Evolutionary conservation across 768 basidiomycete species (phyloP).

Genomic region (Chalciporus chontae): DNA sequence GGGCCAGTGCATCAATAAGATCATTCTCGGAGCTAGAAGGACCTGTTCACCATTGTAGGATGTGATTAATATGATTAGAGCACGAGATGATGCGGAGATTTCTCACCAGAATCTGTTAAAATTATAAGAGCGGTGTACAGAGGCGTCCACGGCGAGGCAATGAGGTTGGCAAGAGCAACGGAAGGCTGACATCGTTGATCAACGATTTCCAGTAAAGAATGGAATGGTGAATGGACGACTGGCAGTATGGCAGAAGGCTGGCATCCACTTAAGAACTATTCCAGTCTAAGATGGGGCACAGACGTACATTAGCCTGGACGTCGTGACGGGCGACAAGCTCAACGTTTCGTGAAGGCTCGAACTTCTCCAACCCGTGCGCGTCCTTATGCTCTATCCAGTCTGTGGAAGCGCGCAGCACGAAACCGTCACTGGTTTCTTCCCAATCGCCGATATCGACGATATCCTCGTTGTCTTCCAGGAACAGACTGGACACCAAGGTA

Average conservation of each 20-base stretch:
- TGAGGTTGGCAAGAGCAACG: constrained; percentile 43
- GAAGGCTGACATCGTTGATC: constrained; percentile 53
- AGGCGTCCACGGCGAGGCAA: constrained; percentile 56
- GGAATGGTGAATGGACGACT: constrained; percentile 56
- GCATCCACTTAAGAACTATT: constrained; percentile 7
- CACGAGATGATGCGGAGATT: constrained; percentile 3
- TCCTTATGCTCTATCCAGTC: constrained; percentile 70
- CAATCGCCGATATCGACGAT: constrained; percentile 59
- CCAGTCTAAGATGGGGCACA: constrained; percentile 11
- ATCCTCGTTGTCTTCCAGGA: constrained; percentile 66
- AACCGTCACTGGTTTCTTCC: constrained; percentile 47
- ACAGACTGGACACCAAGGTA: constrained; percentile 40
- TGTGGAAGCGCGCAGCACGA: constrained; percentile 56
- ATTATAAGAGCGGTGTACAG: constrained; percentile 60
- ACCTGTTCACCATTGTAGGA: constrained; percentile 12
- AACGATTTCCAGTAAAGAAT: constrained; percentile 48
- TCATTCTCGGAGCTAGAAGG: constrained; percentile 36
- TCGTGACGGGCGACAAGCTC: constrained; percentile 54
- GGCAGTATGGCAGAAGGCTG: constrained; percentile 36
- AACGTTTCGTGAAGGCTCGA: constrained; percentile 62
- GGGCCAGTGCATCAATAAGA: constrained; percentile 47
- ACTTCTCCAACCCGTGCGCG: constrained; percentile 61
- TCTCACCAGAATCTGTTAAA: constrained; percentile 46
- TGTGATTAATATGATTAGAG: constrained; percentile 2
- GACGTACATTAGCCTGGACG: constrained; percentile 44